These are phyloP conservation scores for Erigeron canadensis DNA, from an alignment of 129 eudicot species.

Conservation along the genomic window DNA sequence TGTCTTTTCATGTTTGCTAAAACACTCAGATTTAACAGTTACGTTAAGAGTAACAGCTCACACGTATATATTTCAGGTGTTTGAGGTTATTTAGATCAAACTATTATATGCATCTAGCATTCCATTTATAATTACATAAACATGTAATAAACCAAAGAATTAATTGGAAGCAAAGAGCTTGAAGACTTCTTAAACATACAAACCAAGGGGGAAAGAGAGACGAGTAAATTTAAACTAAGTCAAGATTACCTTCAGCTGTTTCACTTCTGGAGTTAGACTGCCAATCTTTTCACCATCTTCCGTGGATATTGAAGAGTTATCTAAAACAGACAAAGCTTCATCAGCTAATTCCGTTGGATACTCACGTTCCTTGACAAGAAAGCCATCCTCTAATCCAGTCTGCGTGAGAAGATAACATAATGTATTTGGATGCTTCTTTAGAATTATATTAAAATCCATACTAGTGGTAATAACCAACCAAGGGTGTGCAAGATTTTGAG, in stretches of 20 bases:
- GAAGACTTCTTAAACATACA: neutral
- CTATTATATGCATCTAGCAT: slow-evolving; percentile 14
- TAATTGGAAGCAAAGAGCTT: neutral
- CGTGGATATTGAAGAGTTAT: slow-evolving; percentile 32
- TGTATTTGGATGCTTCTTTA: neutral
- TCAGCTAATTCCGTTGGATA: slow-evolving; percentile 63
- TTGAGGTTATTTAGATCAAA: slow-evolving; percentile 9
- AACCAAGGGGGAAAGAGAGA: neutral
- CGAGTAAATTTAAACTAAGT: slow-evolving; percentile 9
- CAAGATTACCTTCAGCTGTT: slow-evolving; percentile 21
- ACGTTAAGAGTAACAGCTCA: slow-evolving; percentile 21
- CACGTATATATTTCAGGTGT: slow-evolving; percentile 9
- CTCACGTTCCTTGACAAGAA: slow-evolving; percentile 58
- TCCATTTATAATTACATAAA: slow-evolving; percentile 5
- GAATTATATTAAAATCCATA: slow-evolving; percentile 23
- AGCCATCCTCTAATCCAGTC: slow-evolving; percentile 64
- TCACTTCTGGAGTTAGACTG: slow-evolving; percentile 24
- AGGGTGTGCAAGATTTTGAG: neutral
- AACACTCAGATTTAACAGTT: slow-evolving; percentile 18
- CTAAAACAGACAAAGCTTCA: slow-evolving; percentile 47
- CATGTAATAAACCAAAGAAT: slow-evolving; percentile 15
- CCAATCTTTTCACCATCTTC: slow-evolving; percentile 8
- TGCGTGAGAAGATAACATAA: slow-evolving; percentile 31
- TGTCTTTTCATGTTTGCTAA: slow-evolving; percentile 26
- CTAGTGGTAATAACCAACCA: neutral